These are phyloP conservation scores for Lodderomyces theae DNA, from an alignment of 1,139 yeast genomes.

Conservation along the genomic window DNA sequence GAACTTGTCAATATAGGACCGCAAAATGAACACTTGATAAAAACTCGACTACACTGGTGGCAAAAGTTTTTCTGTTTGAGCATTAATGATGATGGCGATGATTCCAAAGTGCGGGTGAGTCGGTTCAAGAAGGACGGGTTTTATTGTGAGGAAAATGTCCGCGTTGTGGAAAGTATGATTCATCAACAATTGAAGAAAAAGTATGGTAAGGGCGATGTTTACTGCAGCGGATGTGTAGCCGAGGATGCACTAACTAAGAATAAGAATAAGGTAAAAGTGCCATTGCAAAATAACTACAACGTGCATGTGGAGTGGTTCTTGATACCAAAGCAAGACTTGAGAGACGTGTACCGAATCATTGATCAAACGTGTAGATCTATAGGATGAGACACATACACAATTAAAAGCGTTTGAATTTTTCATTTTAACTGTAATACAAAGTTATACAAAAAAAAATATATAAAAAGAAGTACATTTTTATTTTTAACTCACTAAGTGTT, in stretches of 20 bases:
- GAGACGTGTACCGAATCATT: conserved; percentile 37
- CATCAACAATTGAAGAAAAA: conserved; percentile 33
- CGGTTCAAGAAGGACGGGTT: conserved; percentile 32
- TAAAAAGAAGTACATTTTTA: conserved; percentile 14
- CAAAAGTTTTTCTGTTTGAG: conserved; percentile 7
- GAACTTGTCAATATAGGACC: conserved; percentile 19
- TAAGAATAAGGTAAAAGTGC: conserved; percentile 7
- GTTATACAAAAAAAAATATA: conserved; percentile 1
- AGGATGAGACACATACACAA: background rate
- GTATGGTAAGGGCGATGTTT: conserved; percentile 45
- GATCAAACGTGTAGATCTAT: conserved; percentile 24
- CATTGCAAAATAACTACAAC: conserved; percentile 20
- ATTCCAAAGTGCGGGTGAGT: conserved; percentile 3
- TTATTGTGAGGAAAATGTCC: conserved; percentile 24
- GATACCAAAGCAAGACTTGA: conserved; percentile 44
- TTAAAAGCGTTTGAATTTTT: no score
- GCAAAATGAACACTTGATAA: conserved; percentile 8
- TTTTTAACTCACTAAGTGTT: no score
- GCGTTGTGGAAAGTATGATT: conserved; percentile 38
- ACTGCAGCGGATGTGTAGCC: conserved; percentile 37
- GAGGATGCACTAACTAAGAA: conserved; percentile 5
- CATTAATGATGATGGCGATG: conserved; percentile 3
- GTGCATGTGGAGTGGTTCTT: conserved; percentile 62
- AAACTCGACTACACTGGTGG: conserved; percentile 4
- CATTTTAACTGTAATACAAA: conserved; percentile 1